Base-by-base conservation (phyloP, 164 flowering plant species). In the Magnolia kwangsiensis region DNA sequence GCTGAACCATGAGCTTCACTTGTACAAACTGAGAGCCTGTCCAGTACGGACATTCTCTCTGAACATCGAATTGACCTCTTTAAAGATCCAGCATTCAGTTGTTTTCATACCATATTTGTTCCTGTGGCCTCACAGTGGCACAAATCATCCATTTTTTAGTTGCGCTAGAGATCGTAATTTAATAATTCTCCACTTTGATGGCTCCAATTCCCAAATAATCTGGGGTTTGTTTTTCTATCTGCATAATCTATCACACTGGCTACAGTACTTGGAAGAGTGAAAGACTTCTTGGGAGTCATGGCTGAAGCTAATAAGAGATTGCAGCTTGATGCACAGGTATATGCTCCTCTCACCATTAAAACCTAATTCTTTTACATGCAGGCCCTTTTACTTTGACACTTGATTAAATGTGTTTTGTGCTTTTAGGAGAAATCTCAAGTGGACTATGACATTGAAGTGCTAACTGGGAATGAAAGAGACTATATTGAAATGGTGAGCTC, bases 201-300 rank as follows among this genome's bases (percentile, higher is more conserved):
- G n/a, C 63, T 8, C n/a, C 63, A 59, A 59, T 13, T 13, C 63
- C 0, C 9, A 4, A 59, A 59, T 59, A 19, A 19, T 37, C 45
- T 37, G 45, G 50, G 10, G 11, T 20, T 68, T 1, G 71, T 68
- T 37, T 31, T 29, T 45, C 11, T 29, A 29, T 68, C 49, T 29
- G 7, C 31, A 14, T 31, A 68, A 31, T 50, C 31, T 49, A 65
- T 71, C n/a, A 11, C 20, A 19, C 50, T 49, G 55, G 11, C 37
- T 75, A 76, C 88, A 91, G 96, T 93, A 80, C 78, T 93, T 20
- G 96, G 91, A 37, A 93, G 84, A 88, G 88, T 89, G 72, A 88
- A 82, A 81, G 90, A 87, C 78, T 92, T 93, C 81, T 82, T 92
- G 66, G 92, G 91, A 82, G 86, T 90, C 21, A 84, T 93, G 72